A percentile compares a stretch with the other conserved stretches of the same genome.
These are phyloP conservation scores for Euphorbia tirucalli DNA, from an alignment of 345 rosid genomes.

Conservation along the genomic window DNA sequence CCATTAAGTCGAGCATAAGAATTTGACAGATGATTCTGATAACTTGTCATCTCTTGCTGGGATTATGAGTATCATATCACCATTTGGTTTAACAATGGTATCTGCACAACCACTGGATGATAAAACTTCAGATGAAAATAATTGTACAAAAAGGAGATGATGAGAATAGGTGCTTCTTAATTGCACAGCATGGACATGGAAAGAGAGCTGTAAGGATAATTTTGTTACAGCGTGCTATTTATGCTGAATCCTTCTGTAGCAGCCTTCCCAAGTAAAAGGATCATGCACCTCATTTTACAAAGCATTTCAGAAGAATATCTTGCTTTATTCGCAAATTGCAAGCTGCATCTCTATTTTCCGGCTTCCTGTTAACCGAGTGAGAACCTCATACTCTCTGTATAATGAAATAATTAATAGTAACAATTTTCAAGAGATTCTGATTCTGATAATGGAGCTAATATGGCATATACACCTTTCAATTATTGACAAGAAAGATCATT, in stretches of 20 bases:
- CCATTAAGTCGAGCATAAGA: not conserved
- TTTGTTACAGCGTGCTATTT: not conserved
- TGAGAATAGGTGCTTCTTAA: not conserved
- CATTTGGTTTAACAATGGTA: not conserved
- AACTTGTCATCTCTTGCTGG: not conserved
- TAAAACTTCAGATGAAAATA: not conserved
- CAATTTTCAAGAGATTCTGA: not conserved
- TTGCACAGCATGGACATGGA: not conserved
- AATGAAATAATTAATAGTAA: not conserved
- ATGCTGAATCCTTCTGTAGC: not conserved
- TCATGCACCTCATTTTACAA: too few species aligned
- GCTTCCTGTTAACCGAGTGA: not conserved
- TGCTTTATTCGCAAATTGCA: too few species aligned
- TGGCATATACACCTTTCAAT: not conserved
- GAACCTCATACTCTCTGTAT: conserved; percentile 1
- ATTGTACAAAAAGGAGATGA: not conserved
- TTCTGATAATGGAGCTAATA: not conserved
- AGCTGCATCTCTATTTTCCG: not conserved
- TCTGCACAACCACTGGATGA: not conserved
- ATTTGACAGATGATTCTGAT: not conserved
- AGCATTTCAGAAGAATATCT: too few species aligned
- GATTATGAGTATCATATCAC: not conserved
- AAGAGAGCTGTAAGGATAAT: not conserved
- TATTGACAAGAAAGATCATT: not conserved
- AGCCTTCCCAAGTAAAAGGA: not conserved